These are phyloP conservation scores for Iodosphaeria phyllophila DNA, from an alignment of 2,329 filamentous ascomycete species.

Conservation along the genomic window DNA sequence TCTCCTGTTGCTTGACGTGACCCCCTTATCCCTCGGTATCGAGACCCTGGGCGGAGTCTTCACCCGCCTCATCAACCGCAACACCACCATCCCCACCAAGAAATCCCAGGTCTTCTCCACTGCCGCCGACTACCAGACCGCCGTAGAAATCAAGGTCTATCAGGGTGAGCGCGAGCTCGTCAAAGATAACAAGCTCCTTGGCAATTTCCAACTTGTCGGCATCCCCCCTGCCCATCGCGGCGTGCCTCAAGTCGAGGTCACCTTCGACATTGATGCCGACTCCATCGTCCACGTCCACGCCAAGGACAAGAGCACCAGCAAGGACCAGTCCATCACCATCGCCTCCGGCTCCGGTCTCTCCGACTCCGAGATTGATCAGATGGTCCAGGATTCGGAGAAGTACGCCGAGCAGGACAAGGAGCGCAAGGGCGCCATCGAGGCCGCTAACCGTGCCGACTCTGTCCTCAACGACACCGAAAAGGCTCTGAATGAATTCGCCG, in stretches of 20 bases:
- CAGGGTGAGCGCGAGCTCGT: constrained; percentile 99
- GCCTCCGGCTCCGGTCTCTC: constrained; percentile 94
- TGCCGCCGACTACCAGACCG: constrained; percentile 93
- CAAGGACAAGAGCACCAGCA: constrained; percentile 98
- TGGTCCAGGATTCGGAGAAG: constrained; percentile 96
- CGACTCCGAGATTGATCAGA: constrained; percentile 83
- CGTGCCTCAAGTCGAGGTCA: constrained; percentile 93
- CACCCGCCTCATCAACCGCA: constrained; percentile 95
- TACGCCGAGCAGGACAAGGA: constrained; percentile 91
- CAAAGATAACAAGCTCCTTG: constrained; percentile 93
- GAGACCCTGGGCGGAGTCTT: constrained; percentile 97
- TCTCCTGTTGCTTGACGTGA: constrained; percentile 86
- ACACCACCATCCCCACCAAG: constrained; percentile 98
- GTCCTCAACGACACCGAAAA: constrained; percentile 97
- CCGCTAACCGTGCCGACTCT: constrained; percentile 92
- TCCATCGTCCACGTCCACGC: constrained; percentile 95
- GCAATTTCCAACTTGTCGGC: constrained; percentile 98
- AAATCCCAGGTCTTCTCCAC: constrained; percentile 98
- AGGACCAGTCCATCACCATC: constrained; percentile 99
- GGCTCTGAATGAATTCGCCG: constrained; percentile 89
- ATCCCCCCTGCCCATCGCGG: constrained; percentile 92
- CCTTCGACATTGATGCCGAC: constrained; percentile 96
- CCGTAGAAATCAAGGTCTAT: constrained; percentile 98
- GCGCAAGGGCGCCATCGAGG: constrained; percentile 87
- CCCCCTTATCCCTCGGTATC: constrained; percentile 90